These are phyloP conservation scores for Lasiodiplodia citricola DNA, from an alignment of 2,329 filamentous ascomycete genomes.

Conservation along the genomic window DNA sequence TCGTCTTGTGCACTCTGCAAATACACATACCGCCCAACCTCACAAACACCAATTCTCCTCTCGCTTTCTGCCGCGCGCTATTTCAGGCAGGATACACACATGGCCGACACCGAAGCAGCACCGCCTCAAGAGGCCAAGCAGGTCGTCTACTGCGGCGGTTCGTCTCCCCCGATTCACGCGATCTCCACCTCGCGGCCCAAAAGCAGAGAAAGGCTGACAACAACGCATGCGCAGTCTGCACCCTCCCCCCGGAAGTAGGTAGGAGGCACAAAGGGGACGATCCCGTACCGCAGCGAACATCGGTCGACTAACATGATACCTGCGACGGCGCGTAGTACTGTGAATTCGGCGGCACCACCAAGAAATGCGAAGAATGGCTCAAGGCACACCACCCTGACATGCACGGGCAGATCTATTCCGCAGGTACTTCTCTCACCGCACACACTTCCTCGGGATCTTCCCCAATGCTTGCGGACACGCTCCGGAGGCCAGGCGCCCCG, in stretches of 20 bases:
- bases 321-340: constrained; percentile 73
- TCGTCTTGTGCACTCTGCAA: not conserved
- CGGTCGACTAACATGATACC: not conserved
- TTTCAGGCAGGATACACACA: not conserved
- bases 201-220: constrained; percentile 2
- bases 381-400: constrained; percentile 73
- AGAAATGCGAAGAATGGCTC: constrained; percentile 98
- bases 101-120: constrained; percentile 30
- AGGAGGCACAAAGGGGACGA: constrained; percentile 34
- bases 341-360: constrained; percentile 94
- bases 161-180: constrained; percentile 32
- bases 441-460: not conserved
- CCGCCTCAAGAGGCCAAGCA: constrained; percentile 52
- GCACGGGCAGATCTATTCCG: constrained; percentile 82
- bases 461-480: not conserved
- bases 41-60: not conserved
- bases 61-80: not conserved
- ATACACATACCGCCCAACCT: not conserved
- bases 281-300: not conserved
- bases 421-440: constrained; percentile 61
- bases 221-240: constrained; percentile 58
- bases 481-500: not conserved
- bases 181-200: not conserved
- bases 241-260: constrained; percentile 70
- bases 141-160: constrained; percentile 67